Evolutionary conservation across 2,329 filamentous ascomycete species (phyloP).

Genomic region (Trichoderma cornu-damae): DNA sequence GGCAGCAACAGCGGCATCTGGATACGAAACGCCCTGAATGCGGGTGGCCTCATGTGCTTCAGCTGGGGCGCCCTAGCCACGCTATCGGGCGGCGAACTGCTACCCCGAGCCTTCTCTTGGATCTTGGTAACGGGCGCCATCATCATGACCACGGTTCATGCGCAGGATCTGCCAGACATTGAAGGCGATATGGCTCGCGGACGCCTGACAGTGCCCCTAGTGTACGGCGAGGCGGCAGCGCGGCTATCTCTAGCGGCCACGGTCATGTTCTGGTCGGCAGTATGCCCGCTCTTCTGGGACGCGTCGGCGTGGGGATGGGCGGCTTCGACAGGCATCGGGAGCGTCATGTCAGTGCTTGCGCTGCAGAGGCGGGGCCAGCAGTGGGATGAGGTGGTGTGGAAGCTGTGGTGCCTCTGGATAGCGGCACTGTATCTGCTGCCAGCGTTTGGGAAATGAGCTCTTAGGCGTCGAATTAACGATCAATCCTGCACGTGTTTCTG

Average conservation of each 20-base stretch:
- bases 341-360: slow-evolving; percentile 18
- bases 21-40: slow-evolving; percentile 29
- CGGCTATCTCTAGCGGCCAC: slow-evolving; percentile 20
- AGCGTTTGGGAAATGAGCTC: background rate
- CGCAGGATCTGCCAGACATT: slow-evolving; percentile 27
- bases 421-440: slow-evolving; percentile 23
- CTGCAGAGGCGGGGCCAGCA: slow-evolving; percentile 20
- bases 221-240: slow-evolving; percentile 25
- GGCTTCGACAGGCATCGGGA: slow-evolving; percentile 15
- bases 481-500: background rate
- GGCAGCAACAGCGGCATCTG: slow-evolving; percentile 23
- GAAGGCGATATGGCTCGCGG: slow-evolving; percentile 28
- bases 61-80: slow-evolving; percentile 26
- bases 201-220: slow-evolving; percentile 26
- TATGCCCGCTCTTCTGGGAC: slow-evolving; percentile 19
- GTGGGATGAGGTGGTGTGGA: slow-evolving; percentile 25
- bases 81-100: slow-evolving; percentile 17
- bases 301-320: slow-evolving; percentile 9
- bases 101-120: slow-evolving; percentile 22
- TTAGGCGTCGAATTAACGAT: background rate
- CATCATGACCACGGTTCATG: slow-evolving; percentile 28
- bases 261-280: slow-evolving; percentile 21
- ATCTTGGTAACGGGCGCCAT: slow-evolving; percentile 23
- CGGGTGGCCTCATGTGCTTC: slow-evolving; percentile 28
- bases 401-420: slow-evolving; percentile 27